Base-by-base conservation (phyloP, 495 filamentous ascomycete species). In the Mytilinidion resinicola region DNA sequence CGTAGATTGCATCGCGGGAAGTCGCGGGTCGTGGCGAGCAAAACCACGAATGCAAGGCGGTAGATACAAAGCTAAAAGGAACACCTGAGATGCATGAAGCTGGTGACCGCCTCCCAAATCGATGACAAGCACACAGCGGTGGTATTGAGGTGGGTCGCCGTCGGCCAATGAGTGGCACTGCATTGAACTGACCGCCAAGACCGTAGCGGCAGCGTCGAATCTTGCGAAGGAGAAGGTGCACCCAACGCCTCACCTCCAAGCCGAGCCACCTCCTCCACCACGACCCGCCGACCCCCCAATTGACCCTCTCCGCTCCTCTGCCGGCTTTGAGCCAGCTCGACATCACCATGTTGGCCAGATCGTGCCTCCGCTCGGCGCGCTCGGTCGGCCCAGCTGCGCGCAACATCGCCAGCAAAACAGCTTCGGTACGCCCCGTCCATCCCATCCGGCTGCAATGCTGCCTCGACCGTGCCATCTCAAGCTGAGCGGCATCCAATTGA, bases 261-360 rank as follows among this genome's bases (percentile, higher is more conserved):
- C 50, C 50, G 50, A 53, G 34, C 36, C 50, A 14, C 20, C 59
- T 59, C 51, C 56, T 57, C 64, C 54, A 30, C 42, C 53, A 59
- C 50, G 43, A 34, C 60, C 15, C 57, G 35, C 60, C 56, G 10
- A 35, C 56, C 37, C 56, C 50, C 53, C 64, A 63, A 67, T 67
- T 63, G 56, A 60, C 60, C 39, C 52, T 60, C 57, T 51, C 53
- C 55, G 36, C 57, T 47, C 51, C 48, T 34, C 60, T 41, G 55
- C 51, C 35, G 64, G 36, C 54, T 38, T 49, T 56, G 60, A 56
- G 60, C 61, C 64, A 63, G 57, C 63, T 62, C 55, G 50, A 54
- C 17, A 51, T 65, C 75, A 84, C 69, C 70, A 96, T 96, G 91
- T 80, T 95, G 82, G 86, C 87, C 76, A 85, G 89, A 77, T 87